Percentiles rank a stretch among this genome's conserved stretches.
Evolutionary conservation across 2,329 filamentous ascomycete species (phyloP).

Genomic region (Exophiala alcalophila): DNA sequence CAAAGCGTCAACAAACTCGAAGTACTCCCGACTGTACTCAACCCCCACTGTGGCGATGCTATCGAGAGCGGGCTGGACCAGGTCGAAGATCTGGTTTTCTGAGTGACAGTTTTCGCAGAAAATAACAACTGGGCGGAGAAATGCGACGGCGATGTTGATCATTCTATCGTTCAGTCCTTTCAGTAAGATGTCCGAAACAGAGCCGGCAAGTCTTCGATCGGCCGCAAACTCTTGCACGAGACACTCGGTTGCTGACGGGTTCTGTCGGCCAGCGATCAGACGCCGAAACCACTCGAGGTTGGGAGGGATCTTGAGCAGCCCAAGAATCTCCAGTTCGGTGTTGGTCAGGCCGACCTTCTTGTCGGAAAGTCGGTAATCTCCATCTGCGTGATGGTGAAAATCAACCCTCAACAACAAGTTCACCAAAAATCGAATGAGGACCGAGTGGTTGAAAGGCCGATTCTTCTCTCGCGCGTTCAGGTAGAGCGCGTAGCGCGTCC

Average conservation of each 20-base stretch:
- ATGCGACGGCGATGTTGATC: slow-evolving; percentile 56
- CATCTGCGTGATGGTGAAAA: slow-evolving; percentile 42
- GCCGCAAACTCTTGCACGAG: slow-evolving; percentile 59
- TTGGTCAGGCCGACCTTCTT: slow-evolving; percentile 22
- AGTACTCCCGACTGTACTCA: slow-evolving; percentile 48
- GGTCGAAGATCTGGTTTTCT: slow-evolving; percentile 36
- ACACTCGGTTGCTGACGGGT: slow-evolving; percentile 48
- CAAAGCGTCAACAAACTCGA: slow-evolving; percentile 54
- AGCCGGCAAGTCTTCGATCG: slow-evolving; percentile 50
- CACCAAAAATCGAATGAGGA: slow-evolving; percentile 43
- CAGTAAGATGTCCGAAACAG: slow-evolving; percentile 48
- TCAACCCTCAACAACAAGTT: slow-evolving; percentile 35
- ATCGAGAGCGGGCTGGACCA: slow-evolving; percentile 44
- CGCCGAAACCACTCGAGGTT: slow-evolving; percentile 61
- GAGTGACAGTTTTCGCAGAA: slow-evolving; percentile 50
- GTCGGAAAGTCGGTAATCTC: slow-evolving; percentile 41
- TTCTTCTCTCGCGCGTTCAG: slow-evolving; percentile 45
- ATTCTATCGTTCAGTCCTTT: slow-evolving; percentile 51
- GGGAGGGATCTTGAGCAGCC: slow-evolving; percentile 17
- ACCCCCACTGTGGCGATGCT: slow-evolving; percentile 50
- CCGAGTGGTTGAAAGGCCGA: slow-evolving; percentile 43
- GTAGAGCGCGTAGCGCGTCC: slow-evolving; percentile 46
- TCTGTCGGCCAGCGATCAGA: slow-evolving; percentile 62
- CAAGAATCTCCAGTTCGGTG: slow-evolving; percentile 18
- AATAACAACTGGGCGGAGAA: slow-evolving; percentile 54